Base-by-base conservation (phyloP, 345 rosid species). In the Geranium brycei region DNA sequence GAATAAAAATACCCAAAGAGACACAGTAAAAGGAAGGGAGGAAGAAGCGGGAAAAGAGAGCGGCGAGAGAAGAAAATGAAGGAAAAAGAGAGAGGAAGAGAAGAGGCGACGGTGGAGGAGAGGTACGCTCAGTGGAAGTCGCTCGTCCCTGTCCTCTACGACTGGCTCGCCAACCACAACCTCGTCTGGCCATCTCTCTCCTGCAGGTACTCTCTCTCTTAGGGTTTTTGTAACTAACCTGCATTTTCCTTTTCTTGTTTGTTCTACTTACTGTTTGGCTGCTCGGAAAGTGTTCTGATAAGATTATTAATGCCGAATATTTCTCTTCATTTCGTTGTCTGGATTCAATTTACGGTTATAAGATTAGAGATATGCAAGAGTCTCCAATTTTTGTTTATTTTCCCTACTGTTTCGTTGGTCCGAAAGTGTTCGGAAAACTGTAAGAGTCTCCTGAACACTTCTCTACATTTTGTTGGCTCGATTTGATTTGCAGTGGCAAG, bases 161-260 rank as follows among this genome's bases (percentile, higher is more conserved):
- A 71, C 51, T 71, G 66, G 69, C 74, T 71, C 19, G 74, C 74
- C 61, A 71, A 71, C 69, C 74, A 71, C 69, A 71, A 71, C 69
- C 74, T 71, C 65, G 74, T 71, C 58, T 71, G 74, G 74, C 74
- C 74, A 0, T 71, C 74, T 6, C 69, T 71, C 30, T 84, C 89
- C 62, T 84, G 87, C 76, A 76, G 89, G 86, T 81, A 32, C 62
- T 15, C 18, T 31, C 51, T 30, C 53, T 56, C 1, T 58, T 58
- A 6, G 57, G 62, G 31, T 7, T 51, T 66, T 19, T 59, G 51
- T 74, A 62, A 63, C 66, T 71, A 5, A 16, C 28, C 58, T 59
- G 38, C 18, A 1, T 15, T 3, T 58, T 55, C 55, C 18, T 16
- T n/a, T 57, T 55, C 41, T 11, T 6, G 38, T 57, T 12, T 17